Evolutionary conservation across 1,284 basidiomycete species (phyloP), one percentile per base, ranked within the genome.

Genomic region (Termitomyces sp.): DNA sequence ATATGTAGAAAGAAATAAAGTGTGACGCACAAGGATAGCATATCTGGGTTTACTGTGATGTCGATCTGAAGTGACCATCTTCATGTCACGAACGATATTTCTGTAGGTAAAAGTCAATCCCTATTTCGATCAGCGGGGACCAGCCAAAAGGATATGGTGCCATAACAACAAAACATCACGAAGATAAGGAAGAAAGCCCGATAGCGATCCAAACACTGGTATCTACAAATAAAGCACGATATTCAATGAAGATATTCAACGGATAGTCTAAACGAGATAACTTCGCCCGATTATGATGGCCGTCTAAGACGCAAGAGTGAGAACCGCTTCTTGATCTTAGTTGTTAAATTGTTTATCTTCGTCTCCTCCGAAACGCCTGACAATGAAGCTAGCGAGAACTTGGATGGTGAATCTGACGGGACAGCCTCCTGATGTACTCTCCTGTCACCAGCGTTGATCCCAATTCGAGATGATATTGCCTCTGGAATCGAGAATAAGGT

Each of bases 401-500:
- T 50, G 21, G 49, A 50, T 5, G 55, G 30, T 15, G 53, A 50
- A 10, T 24, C 19, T 31, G 53, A 46, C 15, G 34, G 30, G 3
- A 45, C 12, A 21, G 13, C 7, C 24, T 47, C 43, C 5, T 21
- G 54, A 15, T 33, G 53, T 19, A 31, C 12, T 13, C 28, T 53
- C 33, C 39, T 53, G 30, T 41, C 47, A 6, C 48, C 33, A 9
- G 52, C 31, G 13, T 54, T 52, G 17, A 56, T 33, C 12, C 57
- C 46, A 17, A 51, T 49, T 17, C 57, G 54, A 24, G 61, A 64
- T 7, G 62, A 58, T 19, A 59, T 47, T n/a, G 59, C 58, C 50
- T 61, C 60, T 21, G 62, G 58, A 1, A 60, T 61, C 13, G 56
- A 55, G 47, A 63, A 56, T 9, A 63, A 50, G 5, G 54, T 46